Base-by-base conservation (phyloP, 257 asterid species). In the Handroanthus guayacan region DNA sequence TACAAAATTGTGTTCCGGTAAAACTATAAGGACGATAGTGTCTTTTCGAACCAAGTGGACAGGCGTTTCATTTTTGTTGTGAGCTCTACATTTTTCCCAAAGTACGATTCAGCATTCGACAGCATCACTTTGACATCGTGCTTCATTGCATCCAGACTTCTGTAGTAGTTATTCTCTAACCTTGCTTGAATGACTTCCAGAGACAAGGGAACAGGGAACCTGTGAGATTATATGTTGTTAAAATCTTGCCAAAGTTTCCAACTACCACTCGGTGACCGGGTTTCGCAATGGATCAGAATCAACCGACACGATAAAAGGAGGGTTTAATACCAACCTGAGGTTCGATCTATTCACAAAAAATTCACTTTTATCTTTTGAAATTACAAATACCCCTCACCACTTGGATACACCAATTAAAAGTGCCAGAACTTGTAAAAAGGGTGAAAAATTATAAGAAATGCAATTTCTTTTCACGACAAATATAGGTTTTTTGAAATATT, bases 171-270 rank as follows among this genome's bases (percentile, higher is more conserved):
- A 84, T 89, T 91, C 82, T 88, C 92, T 71, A 95, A 81, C 79
- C 99, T 91, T 41, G 84, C 84, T 48, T 73, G 88, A 60, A 95
- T 89, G 44, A 89, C 84, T 58, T 95, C 97, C 69, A 92, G 82
- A 61, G 98, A 86, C 81, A 91, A 58, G 9, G 98, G 99, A 48
- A 89, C 99, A 16, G 98, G 95, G 79, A 89, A 95, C 92, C 99
- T 95, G 91, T 78, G 79, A 65, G 63, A 76, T 74, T 37, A 41
- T 13, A 67, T 31, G 55, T 34, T 31, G 78, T 55, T 8, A 51
- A 67, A 37, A 17, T 61, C 76, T 44, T 56, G 31, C 69, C 16
- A 17, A 25, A 4, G 63, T 9, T 62, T 52, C 14, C 69, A 62
- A 14, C 39, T 54, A 52, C 52, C 39, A 62, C 6, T 55, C 36